Conservation (phyloP, 805 yeast genomes). For the Scheffersomyces spartinae region DNA sequence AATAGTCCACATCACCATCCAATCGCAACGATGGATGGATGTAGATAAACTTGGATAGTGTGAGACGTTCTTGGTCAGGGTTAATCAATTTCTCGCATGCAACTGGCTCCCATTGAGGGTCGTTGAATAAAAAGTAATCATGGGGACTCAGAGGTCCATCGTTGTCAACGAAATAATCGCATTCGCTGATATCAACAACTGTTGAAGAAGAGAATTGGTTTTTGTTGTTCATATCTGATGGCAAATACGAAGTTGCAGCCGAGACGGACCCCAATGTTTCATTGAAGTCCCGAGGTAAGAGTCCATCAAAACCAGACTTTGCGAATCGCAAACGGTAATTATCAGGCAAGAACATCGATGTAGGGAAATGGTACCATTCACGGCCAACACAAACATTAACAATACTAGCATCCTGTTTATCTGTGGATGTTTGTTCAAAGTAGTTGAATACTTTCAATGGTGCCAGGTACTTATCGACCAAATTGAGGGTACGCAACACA, state of each 20-base stretch:
- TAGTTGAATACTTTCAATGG: conserved; percentile 52
- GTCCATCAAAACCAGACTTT: conserved; percentile 70
- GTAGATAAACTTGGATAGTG: conserved; percentile 43
- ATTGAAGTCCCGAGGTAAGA: conserved; percentile 77
- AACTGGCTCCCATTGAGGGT: conserved; percentile 36
- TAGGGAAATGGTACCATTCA: conserved; percentile 91
- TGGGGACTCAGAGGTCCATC: conserved; percentile 22
- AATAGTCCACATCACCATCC: conserved; percentile 28
- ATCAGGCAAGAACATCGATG: conserved; percentile 69
- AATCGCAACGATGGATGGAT: conserved; percentile 28
- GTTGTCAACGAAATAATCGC: conserved; percentile 67
- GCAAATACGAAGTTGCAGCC: conserved; percentile 33
- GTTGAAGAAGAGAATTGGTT: conserved; percentile 56
- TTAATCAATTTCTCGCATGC: conserved; percentile 41
- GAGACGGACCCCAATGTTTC: conserved; percentile 23
- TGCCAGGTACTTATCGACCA: conserved; percentile 59
- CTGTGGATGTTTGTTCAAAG: conserved; percentile 15
- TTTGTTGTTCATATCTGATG: conserved; percentile 62
- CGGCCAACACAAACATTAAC: conserved; percentile 76
- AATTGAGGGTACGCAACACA: conserved; percentile 42
- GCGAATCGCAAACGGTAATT: conserved; percentile 56
- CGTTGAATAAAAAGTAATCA: conserved; percentile 8
- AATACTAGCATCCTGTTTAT: conserved; percentile 9
- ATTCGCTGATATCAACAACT: conserved; percentile 34
- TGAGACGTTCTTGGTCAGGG: conserved; percentile 38